Conservation (phyloP, 306 rosid species). For the Cucurbita maxima region DNA sequence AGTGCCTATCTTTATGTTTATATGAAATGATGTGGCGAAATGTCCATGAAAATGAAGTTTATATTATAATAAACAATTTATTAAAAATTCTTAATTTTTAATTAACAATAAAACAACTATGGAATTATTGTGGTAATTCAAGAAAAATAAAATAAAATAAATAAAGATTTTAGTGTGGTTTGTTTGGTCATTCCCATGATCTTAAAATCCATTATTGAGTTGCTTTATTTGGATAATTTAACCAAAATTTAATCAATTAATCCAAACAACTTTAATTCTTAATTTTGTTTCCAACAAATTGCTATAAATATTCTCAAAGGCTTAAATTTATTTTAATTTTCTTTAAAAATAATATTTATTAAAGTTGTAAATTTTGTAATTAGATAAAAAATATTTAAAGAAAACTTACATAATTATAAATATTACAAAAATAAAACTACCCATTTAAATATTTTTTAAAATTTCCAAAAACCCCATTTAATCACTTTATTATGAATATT, state of each 20-base stretch:
- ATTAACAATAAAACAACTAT: background rate
- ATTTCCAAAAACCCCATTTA: no score
- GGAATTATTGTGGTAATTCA: background rate
- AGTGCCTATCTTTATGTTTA: background rate
- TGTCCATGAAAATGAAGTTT: background rate
- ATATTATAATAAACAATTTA: background rate
- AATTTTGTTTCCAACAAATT: background rate
- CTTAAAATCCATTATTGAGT: background rate
- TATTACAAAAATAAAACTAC: no score
- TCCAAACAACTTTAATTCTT: background rate
- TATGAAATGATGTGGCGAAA: constrained; percentile 1
- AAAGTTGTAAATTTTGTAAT: no score
- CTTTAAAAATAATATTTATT: no score
- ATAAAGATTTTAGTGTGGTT: background rate
- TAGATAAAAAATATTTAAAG: no score
- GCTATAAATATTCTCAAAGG: background rate
- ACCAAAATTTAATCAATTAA: background rate
- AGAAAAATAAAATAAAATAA: background rate
- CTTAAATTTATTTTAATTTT: no score
- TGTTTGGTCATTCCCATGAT: background rate
- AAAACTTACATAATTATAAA: no score
- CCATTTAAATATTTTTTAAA: no score
- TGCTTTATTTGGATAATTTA: background rate
- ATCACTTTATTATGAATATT: no score
- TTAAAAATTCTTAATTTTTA: background rate